Evolutionary conservation across 768 basidiomycete species (phyloP).

Genomic region (Xerocomellus amylosporus): DNA sequence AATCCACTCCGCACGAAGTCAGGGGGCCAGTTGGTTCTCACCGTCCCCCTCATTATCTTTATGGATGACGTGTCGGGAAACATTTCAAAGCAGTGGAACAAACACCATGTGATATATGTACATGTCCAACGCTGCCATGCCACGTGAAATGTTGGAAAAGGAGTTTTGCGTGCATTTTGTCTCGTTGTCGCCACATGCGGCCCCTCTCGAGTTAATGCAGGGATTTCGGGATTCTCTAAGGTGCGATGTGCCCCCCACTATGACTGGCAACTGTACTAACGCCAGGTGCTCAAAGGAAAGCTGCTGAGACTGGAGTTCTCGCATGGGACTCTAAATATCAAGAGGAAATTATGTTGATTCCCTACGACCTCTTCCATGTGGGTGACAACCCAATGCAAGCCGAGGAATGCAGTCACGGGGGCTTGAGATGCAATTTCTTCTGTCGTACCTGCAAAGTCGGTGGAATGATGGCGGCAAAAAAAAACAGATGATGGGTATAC

Average conservation of each 20-base stretch:
- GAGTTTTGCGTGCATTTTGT: conserved; percentile 31
- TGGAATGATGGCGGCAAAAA: not conserved
- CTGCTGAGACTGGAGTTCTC: not conserved
- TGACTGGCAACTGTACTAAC: not conserved
- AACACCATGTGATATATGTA: conserved; percentile 32
- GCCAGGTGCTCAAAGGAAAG: not conserved
- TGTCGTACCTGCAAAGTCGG: not conserved
- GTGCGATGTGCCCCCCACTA: not conserved
- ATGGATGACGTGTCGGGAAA: conserved; percentile 38
- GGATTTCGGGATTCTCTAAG: not conserved
- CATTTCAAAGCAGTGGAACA: conserved; percentile 37
- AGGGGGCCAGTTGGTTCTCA: not conserved
- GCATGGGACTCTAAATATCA: not conserved
- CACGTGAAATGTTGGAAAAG: conserved; percentile 28
- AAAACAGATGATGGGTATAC: not conserved
- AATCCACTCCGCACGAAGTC: not conserved
- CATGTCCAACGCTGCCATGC: conserved; percentile 31
- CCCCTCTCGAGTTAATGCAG: conserved; percentile 30
- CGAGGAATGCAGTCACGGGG: not conserved
- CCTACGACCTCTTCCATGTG: not conserved
- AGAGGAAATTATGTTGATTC: not conserved
- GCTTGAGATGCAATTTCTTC: not conserved
- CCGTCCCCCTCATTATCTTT: conserved; percentile 26
- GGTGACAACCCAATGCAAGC: not conserved
- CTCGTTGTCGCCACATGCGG: conserved; percentile 33